phyloP scores from a whole-genome alignment of 192 early-diverging fungal species.

The Polychytrium aggregatum region DNA sequence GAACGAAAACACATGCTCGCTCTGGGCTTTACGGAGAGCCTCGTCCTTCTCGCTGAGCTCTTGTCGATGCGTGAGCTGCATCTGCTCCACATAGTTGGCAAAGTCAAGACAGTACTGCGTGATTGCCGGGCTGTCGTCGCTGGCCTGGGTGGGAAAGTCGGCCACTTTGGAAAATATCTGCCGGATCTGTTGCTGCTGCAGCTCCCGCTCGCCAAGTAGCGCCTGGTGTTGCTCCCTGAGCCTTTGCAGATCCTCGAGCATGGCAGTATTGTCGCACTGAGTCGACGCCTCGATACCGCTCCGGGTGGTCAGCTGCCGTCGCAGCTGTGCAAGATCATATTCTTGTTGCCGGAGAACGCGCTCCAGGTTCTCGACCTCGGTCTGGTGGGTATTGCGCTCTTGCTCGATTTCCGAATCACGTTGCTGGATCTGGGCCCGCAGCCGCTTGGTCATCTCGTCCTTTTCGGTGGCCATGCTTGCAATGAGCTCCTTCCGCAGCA shows the following conservation, averaged over 20 bases:
- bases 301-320: background rate
- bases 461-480: background rate
- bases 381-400: background rate
- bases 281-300: background rate
- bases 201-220: background rate
- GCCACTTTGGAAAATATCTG: background rate
- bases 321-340: background rate
- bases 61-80: too few relatives aligned
- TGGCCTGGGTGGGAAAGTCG: background rate
- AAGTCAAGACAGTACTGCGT: too few relatives aligned
- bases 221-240: constrained; percentile 1
- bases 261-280: background rate
- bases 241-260: background rate
- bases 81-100: too few relatives aligned
- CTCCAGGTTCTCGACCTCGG: constrained; percentile 1
- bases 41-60: too few relatives aligned
- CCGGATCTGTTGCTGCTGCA: background rate
- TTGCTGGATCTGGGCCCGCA: background rate
- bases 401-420: background rate
- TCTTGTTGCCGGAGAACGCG: background rate
- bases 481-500: constrained; percentile 15
- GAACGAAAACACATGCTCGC: too few relatives aligned
- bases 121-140: background rate
- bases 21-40: too few relatives aligned
- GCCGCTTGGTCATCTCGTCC: too few relatives aligned